Base-by-base conservation (phyloP, 2,329 filamentous ascomycete genomes). In the Ophiocordyceps camponoti-leonardi region DNA sequence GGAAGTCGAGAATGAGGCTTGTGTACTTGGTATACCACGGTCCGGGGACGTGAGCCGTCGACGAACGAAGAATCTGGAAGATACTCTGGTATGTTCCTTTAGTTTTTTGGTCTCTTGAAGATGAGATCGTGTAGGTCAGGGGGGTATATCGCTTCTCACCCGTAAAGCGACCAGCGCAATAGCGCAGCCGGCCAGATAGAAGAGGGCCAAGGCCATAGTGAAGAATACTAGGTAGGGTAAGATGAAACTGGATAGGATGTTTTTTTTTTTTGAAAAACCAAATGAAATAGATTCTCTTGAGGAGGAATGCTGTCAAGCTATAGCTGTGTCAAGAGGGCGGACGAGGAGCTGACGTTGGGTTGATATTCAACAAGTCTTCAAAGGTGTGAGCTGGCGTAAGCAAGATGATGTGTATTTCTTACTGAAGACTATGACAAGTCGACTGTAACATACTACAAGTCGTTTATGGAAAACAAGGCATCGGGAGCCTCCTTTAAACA, bases 11-110 rank as follows among this genome's bases (percentile, higher is more conserved):
- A 4, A 49, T 47, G 37, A 49, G 28, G 18, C 46, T 44, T 11
- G 53, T 56, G 42, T 48, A 56, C 42, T 47, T 53, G 1, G 51
- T 44, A 33, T 57, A 52, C 54, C 54, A 56, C 11, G 54, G 55
- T 2, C 55, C 55, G 0, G 55, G 55, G 6, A 56, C 44, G 22
- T 46, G 50, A 26, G 51, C 49, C 4, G 47, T 42, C 14, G 52
- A 48, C 30, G 44, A 33, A 6, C 44, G 31, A 19, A 41, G 19
- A n/a, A 47, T 33, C 14, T 37, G 33, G 28, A 23, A 20, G 2
- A 45, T 37, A 18, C 16, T 37, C 16, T 8, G 33, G 14, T 6
- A 16, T 13, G 11, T 6, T 35, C 2, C 2, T 14, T 35, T 35
- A 16, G 31, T 4, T 16, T 6, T 26, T 4, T 8, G n/a, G 23